Percentiles rank a stretch among this genome's conserved stretches.
These are phyloP conservation scores for Cyanophora paradoxa DNA, from an alignment of 78 protist species.

Conservation along the genomic window DNA sequence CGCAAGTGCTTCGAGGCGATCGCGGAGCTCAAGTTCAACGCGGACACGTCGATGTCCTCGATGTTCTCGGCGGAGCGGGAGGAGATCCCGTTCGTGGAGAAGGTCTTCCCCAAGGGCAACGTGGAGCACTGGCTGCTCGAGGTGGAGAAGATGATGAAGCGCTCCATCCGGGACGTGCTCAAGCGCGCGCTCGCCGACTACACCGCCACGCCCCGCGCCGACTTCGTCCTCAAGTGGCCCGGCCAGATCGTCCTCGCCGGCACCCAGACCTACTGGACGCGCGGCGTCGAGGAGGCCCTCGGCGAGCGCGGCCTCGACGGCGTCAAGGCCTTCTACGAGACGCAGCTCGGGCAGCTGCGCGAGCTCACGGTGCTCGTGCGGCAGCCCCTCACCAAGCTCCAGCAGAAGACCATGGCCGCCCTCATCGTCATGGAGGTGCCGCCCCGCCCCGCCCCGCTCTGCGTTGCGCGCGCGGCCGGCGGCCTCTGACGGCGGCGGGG, in stretches of 20 bases:
- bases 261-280: constrained; percentile 44
- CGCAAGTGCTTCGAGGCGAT: constrained; percentile 54
- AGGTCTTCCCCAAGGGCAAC: constrained; percentile 33
- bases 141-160: constrained; percentile 33
- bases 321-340: constrained; percentile 9
- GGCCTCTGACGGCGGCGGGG: no score
- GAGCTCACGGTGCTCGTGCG: constrained; percentile 39
- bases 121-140: constrained; percentile 49
- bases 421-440: constrained; percentile 70
- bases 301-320: neutral
- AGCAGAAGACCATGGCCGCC: constrained; percentile 47
- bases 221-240: constrained; percentile 20
- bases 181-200: constrained; percentile 16
- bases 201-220: neutral
- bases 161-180: neutral
- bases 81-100: neutral
- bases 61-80: constrained; percentile 52
- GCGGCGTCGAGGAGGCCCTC: constrained; percentile 31
- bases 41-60: constrained; percentile 21
- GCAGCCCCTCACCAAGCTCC: constrained; percentile 24
- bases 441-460: no score
- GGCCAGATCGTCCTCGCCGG: constrained; percentile 25
- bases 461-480: no score
- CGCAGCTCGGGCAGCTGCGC: constrained; percentile 30
- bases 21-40: neutral